A percentile compares a stretch with the other conserved stretches of the same genome.
Conservation (phyloP, 306 rosid genomes). For the Cajanus cajan region DNA sequence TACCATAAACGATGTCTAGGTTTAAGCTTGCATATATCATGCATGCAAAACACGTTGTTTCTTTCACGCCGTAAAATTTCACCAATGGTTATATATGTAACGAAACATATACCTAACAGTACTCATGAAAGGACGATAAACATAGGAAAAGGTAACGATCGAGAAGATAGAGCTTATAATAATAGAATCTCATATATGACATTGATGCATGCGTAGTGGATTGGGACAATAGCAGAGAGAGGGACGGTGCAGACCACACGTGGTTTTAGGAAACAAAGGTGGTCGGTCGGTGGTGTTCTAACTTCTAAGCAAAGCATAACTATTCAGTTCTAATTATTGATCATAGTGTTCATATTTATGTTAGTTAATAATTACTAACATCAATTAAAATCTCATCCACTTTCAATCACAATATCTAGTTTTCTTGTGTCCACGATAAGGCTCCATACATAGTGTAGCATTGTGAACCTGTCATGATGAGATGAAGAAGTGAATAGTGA, state of each 20-base stretch:
- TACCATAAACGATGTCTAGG: not conserved
- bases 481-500: not conserved
- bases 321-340: not conserved
- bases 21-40: not conserved
- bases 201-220: not conserved
- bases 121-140: not conserved
- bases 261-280: not conserved
- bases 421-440: not conserved
- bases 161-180: not conserved
- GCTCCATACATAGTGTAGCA: not conserved
- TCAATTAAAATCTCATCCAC: not conserved
- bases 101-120: not conserved
- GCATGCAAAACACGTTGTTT: slow-evolving; percentile 1
- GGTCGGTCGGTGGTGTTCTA: slow-evolving; percentile 27
- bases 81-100: not conserved
- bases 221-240: not conserved
- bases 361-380: not conserved
- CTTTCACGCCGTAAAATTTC: not conserved
- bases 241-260: slow-evolving; percentile 19
- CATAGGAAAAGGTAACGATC: not conserved
- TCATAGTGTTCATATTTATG: not conserved
- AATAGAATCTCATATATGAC: not conserved
- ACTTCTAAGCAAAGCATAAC: not conserved
- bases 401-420: not conserved
- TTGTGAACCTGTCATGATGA: not conserved